Evolutionary conservation across 257 asterid species (phyloP).

Genomic region (Plantago elongata): DNA sequence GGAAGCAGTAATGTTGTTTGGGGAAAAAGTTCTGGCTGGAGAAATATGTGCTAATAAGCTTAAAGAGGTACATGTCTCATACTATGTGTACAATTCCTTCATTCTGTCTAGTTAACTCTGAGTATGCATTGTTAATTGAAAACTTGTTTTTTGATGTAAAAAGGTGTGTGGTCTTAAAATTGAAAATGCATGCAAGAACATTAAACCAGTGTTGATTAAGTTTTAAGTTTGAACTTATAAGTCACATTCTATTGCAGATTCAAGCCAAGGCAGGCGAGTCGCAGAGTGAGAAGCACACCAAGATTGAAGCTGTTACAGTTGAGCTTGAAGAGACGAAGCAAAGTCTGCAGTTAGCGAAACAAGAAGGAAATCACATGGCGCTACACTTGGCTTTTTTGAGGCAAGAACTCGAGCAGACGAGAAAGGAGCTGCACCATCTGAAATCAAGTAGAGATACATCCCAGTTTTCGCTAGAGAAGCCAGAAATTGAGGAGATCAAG

Average conservation of each 20-base stretch:
- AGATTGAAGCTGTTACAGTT: conserved; percentile 22
- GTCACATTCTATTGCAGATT: conserved; percentile 23
- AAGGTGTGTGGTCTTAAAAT: too few relatives aligned
- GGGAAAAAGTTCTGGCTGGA: conserved; percentile 76
- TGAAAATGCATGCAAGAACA: too few relatives aligned
- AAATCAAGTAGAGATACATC: conserved; percentile 30
- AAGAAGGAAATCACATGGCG: conserved; percentile 55
- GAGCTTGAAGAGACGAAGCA: conserved; percentile 59
- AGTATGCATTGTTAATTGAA: too few relatives aligned
- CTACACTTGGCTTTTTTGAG: conserved; percentile 43
- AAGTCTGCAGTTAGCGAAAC: conserved; percentile 45
- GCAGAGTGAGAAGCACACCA: conserved; percentile 18
- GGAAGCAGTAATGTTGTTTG: conserved; percentile 73
- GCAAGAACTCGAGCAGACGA: conserved; percentile 63
- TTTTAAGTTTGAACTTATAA: too few relatives aligned
- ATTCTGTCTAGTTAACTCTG: too few relatives aligned
- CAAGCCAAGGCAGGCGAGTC: conserved; percentile 28
- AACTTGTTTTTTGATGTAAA: not conserved
- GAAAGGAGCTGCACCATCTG: conserved; percentile 52
- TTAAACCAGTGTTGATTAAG: too few relatives aligned
- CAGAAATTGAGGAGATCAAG: conserved; percentile 57
- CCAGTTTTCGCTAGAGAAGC: conserved; percentile 21
- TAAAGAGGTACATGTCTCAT: conserved; percentile 41
- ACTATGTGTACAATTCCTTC: not conserved
- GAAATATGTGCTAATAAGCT: conserved; percentile 64